A percentile compares a stretch with the other conserved stretches of the same genome.
phyloP scores from a whole-genome alignment of 805 yeast genomes.

The Candida boidinii region DNA sequence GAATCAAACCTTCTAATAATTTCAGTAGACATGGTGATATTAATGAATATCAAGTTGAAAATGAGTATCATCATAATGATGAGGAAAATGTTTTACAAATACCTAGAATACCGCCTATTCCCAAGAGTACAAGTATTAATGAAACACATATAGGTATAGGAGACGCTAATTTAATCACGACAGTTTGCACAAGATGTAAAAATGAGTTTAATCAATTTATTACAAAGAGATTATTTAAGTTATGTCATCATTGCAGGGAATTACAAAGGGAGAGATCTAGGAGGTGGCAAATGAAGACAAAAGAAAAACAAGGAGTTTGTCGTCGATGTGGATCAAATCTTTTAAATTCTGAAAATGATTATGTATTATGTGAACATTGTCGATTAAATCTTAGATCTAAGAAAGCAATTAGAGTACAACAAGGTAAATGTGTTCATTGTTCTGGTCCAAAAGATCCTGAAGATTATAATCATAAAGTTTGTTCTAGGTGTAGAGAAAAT shows the following conservation, averaged over 20 bases:
- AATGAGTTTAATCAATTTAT: constrained; percentile 41
- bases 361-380: constrained; percentile 54
- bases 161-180: neutral
- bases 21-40: too few relatives aligned
- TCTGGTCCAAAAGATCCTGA: constrained; percentile 42
- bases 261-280: constrained; percentile 54
- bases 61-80: too few relatives aligned
- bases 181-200: constrained; percentile 48
- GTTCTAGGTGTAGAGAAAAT: constrained; percentile 53
- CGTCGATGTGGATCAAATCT: constrained; percentile 53
- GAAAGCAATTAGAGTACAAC: constrained; percentile 50
- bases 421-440: constrained; percentile 64
- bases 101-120: too few relatives aligned
- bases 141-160: too few relatives aligned
- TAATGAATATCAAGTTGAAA: too few relatives aligned
- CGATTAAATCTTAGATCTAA: constrained; percentile 44
- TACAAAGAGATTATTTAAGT: constrained; percentile 37
- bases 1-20: too few relatives aligned
- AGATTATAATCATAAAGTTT: constrained; percentile 48
- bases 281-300: constrained; percentile 58
- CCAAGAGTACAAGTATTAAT: too few relatives aligned
- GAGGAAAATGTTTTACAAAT: too few relatives aligned
- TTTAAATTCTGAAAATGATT: constrained; percentile 33
- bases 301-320: constrained; percentile 53
- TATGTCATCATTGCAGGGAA: constrained; percentile 59